Evolutionary conservation across 805 yeast genomes (phyloP).

Genomic region (Kuraishia piskuri): DNA sequence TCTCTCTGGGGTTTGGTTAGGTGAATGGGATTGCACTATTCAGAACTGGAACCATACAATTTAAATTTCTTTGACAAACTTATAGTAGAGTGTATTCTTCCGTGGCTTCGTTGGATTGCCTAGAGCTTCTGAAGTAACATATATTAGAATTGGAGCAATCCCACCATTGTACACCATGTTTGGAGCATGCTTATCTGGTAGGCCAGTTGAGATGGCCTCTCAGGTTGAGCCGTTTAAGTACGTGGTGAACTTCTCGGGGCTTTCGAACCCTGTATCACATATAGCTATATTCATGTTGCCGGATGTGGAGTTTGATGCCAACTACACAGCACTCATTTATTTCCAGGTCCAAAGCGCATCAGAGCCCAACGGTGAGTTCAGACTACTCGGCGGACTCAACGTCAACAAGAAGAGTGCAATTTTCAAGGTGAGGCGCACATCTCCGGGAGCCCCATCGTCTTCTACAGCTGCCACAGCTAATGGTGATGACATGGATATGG

Average conservation of each 20-base stretch:
- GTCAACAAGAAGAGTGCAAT: conserved; percentile 82
- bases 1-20: not conserved
- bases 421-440: conserved; percentile 57
- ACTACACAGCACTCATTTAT: conserved; percentile 76
- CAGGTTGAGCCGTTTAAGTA: conserved; percentile 67
- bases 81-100: not conserved
- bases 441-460: conserved; percentile 4
- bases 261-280: conserved; percentile 57
- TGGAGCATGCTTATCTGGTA: conserved; percentile 4
- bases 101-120: not conserved
- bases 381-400: conserved; percentile 56
- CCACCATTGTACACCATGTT: conserved; percentile 1
- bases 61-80: too few species aligned
- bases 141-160: not conserved
- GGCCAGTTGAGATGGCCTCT: conserved; percentile 34
- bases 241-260: conserved; percentile 53
- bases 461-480: not conserved
- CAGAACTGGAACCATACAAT: not conserved
- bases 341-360: conserved; percentile 63
- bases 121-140: not conserved
- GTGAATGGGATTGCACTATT: not conserved
- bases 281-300: conserved; percentile 83
- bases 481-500: conserved; percentile 42
- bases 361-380: conserved; percentile 38
- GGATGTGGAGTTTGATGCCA: conserved; percentile 60